Percentiles rank a stretch among this genome's conserved stretches.
phyloP scores from a whole-genome alignment of 768 basidiomycete genomes.

The Chalciporus piperatus region DNA sequence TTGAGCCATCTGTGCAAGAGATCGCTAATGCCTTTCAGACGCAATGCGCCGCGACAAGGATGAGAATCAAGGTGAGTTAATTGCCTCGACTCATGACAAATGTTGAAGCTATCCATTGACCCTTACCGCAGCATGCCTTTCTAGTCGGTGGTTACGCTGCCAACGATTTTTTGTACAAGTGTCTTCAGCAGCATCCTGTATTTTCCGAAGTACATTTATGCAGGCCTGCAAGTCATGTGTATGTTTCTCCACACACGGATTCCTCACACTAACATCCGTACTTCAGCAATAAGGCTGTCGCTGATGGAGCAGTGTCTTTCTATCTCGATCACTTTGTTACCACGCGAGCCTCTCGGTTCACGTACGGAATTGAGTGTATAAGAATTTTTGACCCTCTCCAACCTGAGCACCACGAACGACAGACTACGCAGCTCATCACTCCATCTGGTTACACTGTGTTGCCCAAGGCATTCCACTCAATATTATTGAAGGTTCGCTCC shows the following conservation, averaged over 20 bases:
- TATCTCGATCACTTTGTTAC: constrained; percentile 46
- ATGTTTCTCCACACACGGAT: constrained; percentile 10
- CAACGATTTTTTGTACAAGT: constrained; percentile 43
- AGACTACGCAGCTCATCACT: constrained; percentile 13
- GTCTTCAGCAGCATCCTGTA: constrained; percentile 36
- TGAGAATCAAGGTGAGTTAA: constrained; percentile 25
- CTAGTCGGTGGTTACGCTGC: constrained; percentile 53
- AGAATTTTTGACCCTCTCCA: constrained; percentile 25
- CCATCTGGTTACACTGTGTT: constrained; percentile 30
- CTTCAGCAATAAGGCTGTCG: constrained; percentile 45
- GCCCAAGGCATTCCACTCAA: constrained; percentile 35
- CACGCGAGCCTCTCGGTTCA: constrained; percentile 40
- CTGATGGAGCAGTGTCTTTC: constrained; percentile 43
- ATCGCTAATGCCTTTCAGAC: constrained; percentile 34
- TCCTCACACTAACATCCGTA: neutral
- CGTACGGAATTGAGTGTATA: constrained; percentile 35
- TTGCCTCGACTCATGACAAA: too few relatives aligned
- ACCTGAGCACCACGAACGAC: constrained; percentile 38
- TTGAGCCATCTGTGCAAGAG: constrained; percentile 40
- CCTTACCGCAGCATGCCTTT: constrained; percentile 32
- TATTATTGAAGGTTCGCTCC: constrained; percentile 31
- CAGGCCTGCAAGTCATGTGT: constrained; percentile 51
- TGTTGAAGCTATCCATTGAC: neutral
- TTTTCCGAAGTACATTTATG: constrained; percentile 39
- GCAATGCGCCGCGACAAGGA: constrained; percentile 17